Base-by-base conservation (phyloP, 208 protist genomes). In the Trypanosomatidae sp. region DNA sequence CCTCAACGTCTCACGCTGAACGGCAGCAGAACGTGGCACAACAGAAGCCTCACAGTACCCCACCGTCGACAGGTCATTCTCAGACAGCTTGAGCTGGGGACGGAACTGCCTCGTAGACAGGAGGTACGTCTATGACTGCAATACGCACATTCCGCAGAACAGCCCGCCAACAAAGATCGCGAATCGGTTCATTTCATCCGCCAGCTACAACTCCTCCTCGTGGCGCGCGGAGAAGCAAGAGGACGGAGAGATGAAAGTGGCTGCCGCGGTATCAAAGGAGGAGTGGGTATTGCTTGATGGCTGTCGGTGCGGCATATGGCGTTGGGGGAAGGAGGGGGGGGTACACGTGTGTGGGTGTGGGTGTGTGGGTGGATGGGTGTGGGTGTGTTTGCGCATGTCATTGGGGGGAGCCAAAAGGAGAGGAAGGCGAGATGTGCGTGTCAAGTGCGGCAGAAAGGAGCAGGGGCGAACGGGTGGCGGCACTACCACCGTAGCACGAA, bases 91-190 rank as follows among this genome's bases (percentile, higher is more conserved):
- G 41, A 82, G 82, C 62, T 76, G 58, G 25, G 58, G 28, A 17
- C 76, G 68, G 62, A 87, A 79, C 47, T 79, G 59, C 41, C 59
- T 81, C 33, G 80, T 75, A 62, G 83, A 84, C 46, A 87, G 65
- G 65, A 83, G 80, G 53, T 76, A 88, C 1, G 74, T 74, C 73
- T 81, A 89, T 10, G 83, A 66, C 33, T 86, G 66, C 22, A 80
- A 85, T 30, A 82, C 82, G 30, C 72, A 77, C 17, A 88, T 75
- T 47, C 84, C 77, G 47, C 84, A 85, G 73, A 88, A 83, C 25
- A 82, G 56, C 62, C 80, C 76, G 77, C 77, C 85, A 39, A 88
- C 80, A 15, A 88, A 71, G 33, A 81, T 77, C 36, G 62, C 60
- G 59, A 88, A 85, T 3, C 84, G 84, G 52, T 73, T 62, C 71